These are phyloP conservation scores for Sphagnum magellanicum DNA, from an alignment of 228 moss, liverwort and hornwort genomes.

Conservation along the genomic window DNA sequence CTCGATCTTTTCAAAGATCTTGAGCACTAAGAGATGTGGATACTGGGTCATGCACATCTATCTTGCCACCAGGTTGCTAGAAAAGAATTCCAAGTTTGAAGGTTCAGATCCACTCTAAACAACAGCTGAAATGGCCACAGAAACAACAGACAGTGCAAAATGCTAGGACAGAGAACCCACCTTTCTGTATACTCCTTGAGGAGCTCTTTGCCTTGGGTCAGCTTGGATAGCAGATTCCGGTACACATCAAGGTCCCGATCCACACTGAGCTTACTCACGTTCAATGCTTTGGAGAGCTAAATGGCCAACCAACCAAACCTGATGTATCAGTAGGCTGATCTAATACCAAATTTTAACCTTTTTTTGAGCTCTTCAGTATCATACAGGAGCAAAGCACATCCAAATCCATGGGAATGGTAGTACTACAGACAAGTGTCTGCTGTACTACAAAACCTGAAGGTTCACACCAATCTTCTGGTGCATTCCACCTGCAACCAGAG, in stretches of 20 bases:
- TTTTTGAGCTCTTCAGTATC: neutral
- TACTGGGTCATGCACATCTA: too few species aligned
- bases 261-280: conserved; percentile 86
- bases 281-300: conserved; percentile 77
- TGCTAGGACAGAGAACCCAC: conserved; percentile 23
- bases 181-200: conserved; percentile 83
- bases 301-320: conserved; percentile 2
- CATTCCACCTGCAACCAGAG: too few species aligned
- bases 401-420: too few species aligned
- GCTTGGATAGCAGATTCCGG: conserved; percentile 78
- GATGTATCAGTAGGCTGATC: neutral
- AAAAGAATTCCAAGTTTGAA: neutral
- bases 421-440: too few species aligned
- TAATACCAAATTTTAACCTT: neutral
- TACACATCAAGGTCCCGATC: conserved; percentile 88
- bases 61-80: too few species aligned
- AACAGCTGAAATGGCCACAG: neutral
- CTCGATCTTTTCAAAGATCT: too few species aligned
- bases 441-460: too few species aligned
- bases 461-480: too few species aligned
- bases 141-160: neutral
- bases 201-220: conserved; percentile 86
- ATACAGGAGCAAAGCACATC: too few species aligned
- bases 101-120: neutral
- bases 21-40: too few species aligned